Evolutionary conservation across 306 rosid species (phyloP).

Genomic region (Prunus dulcis): DNA sequence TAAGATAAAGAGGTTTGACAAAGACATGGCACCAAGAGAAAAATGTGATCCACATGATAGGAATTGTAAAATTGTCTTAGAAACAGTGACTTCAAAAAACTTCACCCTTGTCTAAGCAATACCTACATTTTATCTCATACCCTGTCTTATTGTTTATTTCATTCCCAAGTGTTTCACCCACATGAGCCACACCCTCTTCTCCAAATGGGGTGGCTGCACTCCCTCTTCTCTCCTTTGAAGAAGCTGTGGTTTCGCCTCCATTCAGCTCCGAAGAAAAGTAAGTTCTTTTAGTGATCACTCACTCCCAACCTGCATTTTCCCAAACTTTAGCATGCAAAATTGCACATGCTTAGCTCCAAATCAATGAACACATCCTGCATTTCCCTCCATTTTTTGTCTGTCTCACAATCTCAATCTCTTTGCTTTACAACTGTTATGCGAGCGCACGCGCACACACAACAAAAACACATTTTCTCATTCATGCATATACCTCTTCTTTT

Average conservation of each 20-base stretch:
- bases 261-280: conserved; percentile 76
- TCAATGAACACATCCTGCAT: neutral
- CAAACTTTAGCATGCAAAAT: neutral
- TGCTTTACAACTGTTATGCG: neutral
- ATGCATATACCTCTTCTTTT: neutral
- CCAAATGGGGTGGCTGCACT: conserved; percentile 92
- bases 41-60: conserved; percentile 30
- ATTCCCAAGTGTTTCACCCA: conserved; percentile 28
- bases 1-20: conserved; percentile 52
- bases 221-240: conserved; percentile 85
- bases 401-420: neutral
- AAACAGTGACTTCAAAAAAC: conserved; percentile 40
- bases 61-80: conserved; percentile 33
- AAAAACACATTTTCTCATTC: neutral
- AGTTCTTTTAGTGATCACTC: conserved; percentile 10
- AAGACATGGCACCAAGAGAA: conserved; percentile 58
- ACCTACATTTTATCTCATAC: conserved; percentile 14
- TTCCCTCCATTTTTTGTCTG: neutral
- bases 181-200: conserved; percentile 45
- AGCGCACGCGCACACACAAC: no score
- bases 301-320: conserved; percentile 19
- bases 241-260: conserved; percentile 72
- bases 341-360: neutral
- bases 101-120: conserved; percentile 77
- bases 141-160: conserved; percentile 16